Percentiles rank a stretch among this genome's conserved stretches.
Evolutionary conservation across 208 protist genomes (phyloP).

Genomic region (Crithidia expoeki): DNA sequence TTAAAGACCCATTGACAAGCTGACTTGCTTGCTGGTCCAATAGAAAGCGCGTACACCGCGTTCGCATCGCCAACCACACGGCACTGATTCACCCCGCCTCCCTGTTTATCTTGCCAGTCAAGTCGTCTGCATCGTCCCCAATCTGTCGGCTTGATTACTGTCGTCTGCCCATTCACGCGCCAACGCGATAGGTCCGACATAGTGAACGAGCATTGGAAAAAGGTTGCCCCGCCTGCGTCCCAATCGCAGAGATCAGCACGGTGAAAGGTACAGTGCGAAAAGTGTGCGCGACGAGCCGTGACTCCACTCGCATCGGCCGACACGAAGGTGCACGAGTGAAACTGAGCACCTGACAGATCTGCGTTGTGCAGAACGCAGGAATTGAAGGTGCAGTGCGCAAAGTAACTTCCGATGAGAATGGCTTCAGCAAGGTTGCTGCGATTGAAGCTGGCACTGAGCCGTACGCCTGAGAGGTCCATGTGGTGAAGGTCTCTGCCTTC

Average conservation of each 20-base stretch:
- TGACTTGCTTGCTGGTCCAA: constrained; percentile 21
- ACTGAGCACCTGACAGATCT: constrained; percentile 54
- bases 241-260: constrained; percentile 63
- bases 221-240: constrained; percentile 75
- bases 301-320: constrained; percentile 42
- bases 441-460: constrained; percentile 72
- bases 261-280: constrained; percentile 78
- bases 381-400: constrained; percentile 73
- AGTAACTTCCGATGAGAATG: constrained; percentile 41
- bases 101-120: constrained; percentile 42
- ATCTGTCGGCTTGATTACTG: constrained; percentile 60
- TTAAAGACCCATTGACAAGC: constrained; percentile 6
- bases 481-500: constrained; percentile 66
- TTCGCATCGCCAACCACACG: constrained; percentile 34
- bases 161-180: constrained; percentile 74
- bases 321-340: constrained; percentile 81
- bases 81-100: constrained; percentile 39
- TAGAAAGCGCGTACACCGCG: constrained; percentile 10
- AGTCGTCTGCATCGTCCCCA: constrained; percentile 69
- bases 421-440: constrained; percentile 55
- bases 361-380: constrained; percentile 40
- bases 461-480: constrained; percentile 56
- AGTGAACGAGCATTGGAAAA: constrained; percentile 77
- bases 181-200: constrained; percentile 71
- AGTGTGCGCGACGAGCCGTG: constrained; percentile 45